These are phyloP conservation scores for Phascolomyces articulosus DNA, from an alignment of 371 early-diverging fungal genomes.

Conservation along the genomic window DNA sequence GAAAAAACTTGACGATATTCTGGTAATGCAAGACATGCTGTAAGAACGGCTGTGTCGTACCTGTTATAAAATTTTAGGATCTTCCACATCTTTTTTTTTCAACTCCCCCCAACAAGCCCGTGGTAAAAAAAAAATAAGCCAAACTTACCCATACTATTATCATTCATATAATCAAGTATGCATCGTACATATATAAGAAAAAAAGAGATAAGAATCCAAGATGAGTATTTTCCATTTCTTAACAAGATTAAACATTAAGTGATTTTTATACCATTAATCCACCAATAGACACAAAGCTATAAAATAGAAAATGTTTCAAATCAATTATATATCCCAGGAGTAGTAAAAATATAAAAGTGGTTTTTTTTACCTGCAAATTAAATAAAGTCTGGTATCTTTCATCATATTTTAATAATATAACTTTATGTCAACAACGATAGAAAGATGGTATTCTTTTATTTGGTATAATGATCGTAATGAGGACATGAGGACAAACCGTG, in stretches of 20 bases:
- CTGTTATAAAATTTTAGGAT: conserved; percentile 20
- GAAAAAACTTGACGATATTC: conserved; percentile 33
- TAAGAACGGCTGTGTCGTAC: conserved; percentile 51
- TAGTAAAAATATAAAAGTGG: neutral
- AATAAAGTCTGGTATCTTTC: conserved; percentile 9
- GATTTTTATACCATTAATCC: conserved; percentile 44
- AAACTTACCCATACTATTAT: conserved; percentile 33
- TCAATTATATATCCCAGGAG: too few relatives aligned
- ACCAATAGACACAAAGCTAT: conserved; percentile 49
- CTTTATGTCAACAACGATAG: neutral
- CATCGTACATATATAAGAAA: neutral
- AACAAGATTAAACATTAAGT: neutral
- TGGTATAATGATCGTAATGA: neutral
- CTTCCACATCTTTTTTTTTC: neutral
- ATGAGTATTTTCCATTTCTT: too few relatives aligned
- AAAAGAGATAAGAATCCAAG: too few relatives aligned
- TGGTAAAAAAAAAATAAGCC: neutral
- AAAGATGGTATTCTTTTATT: neutral
- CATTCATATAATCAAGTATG: neutral
- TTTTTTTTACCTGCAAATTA: conserved; percentile 15
- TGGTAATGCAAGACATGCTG: conserved; percentile 45
- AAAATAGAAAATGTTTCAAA: too few relatives aligned
- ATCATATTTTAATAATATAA: neutral
- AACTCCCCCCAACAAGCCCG: neutral
- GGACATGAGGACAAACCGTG: neutral